A percentile compares a stretch with the other conserved stretches of the same genome.
Evolutionary conservation across 108 stramenopile genomes (phyloP).

Genomic region (Nitzschia sp.): DNA sequence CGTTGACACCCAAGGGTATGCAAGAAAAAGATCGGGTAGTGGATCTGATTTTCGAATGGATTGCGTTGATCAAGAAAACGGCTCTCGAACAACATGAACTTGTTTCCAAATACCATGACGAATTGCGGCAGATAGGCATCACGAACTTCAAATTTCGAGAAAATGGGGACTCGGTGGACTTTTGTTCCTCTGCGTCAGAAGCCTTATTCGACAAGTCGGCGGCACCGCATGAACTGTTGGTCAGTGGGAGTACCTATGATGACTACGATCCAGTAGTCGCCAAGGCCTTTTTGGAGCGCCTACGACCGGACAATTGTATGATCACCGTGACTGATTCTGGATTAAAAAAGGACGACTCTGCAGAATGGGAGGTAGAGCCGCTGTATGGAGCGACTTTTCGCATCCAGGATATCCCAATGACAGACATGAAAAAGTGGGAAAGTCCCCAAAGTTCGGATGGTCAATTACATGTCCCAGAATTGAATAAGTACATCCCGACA

Average conservation of each 20-base stretch:
- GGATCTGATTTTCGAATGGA: slow-evolving; percentile 78
- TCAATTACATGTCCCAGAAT: slow-evolving; percentile 63
- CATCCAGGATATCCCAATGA: slow-evolving; percentile 40
- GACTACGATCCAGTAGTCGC: slow-evolving; percentile 60
- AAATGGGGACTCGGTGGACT: slow-evolving; percentile 80
- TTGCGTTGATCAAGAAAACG: slow-evolving; percentile 66
- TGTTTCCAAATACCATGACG: slow-evolving; percentile 72
- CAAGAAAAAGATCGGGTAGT: slow-evolving; percentile 66
- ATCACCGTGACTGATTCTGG: slow-evolving; percentile 64
- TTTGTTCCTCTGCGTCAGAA: slow-evolving; percentile 76
- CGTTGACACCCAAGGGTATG: slow-evolving; percentile 85
- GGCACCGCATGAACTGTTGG: slow-evolving; percentile 47
- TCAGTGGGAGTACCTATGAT: slow-evolving; percentile 44
- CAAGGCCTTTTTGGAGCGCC: slow-evolving; percentile 70
- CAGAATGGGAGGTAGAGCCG: slow-evolving; percentile 70
- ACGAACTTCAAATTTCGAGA: slow-evolving; percentile 78
- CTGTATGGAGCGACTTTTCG: slow-evolving; percentile 92
- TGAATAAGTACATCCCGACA: slow-evolving; percentile 81
- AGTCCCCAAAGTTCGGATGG: slow-evolving; percentile 42
- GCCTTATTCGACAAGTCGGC: slow-evolving; percentile 63
- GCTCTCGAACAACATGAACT: slow-evolving; percentile 48
- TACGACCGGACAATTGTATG: slow-evolving; percentile 75
- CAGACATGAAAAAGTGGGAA: slow-evolving; percentile 64
- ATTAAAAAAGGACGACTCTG: slow-evolving; percentile 45
- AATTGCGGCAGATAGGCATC: slow-evolving; percentile 65